These are phyloP conservation scores for Apiospora kogelbergensis DNA, from an alignment of 2,329 filamentous ascomycete genomes.

Conservation along the genomic window DNA sequence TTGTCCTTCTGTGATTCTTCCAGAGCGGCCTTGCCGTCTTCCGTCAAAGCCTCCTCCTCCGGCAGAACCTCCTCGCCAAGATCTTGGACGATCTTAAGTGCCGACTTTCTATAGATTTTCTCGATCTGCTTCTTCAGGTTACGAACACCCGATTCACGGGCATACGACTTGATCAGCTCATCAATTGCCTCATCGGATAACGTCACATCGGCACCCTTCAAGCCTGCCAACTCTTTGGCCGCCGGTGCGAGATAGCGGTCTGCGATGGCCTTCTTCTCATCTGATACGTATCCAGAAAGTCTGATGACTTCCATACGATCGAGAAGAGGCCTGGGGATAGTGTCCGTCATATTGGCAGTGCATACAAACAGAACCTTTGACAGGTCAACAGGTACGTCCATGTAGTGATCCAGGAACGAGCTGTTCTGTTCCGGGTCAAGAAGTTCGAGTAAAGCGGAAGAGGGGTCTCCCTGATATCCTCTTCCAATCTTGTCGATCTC, in stretches of 20 bases:
- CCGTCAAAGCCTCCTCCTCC: constrained; percentile 79
- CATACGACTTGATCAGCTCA: constrained; percentile 98
- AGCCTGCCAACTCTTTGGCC: constrained; percentile 89
- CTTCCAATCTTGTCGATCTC: constrained; percentile 98
- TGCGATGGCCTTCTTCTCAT: constrained; percentile 99
- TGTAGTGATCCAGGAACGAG: constrained; percentile 97
- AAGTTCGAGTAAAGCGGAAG: constrained; percentile 88
- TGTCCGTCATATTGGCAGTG: constrained; percentile 98
- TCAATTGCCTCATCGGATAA: constrained; percentile 85
- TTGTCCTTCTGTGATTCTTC: constrained; percentile 70
- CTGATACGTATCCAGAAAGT: constrained; percentile 91
- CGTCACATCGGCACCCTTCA: constrained; percentile 89
- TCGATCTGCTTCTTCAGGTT: constrained; percentile 99
- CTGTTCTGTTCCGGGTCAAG: constrained; percentile 96
- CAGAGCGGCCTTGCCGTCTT: constrained; percentile 78
- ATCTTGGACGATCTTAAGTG: constrained; percentile 94
- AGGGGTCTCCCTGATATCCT: constrained; percentile 94
- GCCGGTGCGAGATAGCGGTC: constrained; percentile 89
- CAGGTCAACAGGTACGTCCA: constrained; percentile 95
- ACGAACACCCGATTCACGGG: constrained; percentile 92
- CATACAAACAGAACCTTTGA: constrained; percentile 98
- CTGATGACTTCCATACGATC: constrained; percentile 98
- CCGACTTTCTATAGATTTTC: constrained; percentile 97
- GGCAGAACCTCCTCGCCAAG: constrained; percentile 81
- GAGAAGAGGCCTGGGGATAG: constrained; percentile 87